phyloP scores from a whole-genome alignment of 225 moss, liverwort and hornwort genomes.

The Bryoerythrophyllum caledonicum region DNA sequence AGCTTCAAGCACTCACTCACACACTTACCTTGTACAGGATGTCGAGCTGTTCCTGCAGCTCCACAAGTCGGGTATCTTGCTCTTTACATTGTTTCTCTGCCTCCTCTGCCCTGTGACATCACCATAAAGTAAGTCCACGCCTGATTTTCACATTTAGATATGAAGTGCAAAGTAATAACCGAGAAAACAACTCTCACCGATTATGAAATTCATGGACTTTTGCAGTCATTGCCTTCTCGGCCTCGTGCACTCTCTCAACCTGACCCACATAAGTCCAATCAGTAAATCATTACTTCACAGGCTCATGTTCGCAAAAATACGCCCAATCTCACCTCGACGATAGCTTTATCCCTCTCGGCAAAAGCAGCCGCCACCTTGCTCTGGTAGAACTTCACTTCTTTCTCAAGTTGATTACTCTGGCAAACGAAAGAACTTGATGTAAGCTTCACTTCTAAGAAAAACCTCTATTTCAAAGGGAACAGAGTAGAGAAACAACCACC shows the following conservation, averaged over 20 bases:
- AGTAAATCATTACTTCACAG: conserved; percentile 22
- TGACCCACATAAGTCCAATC: conserved; percentile 49
- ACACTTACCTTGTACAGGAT: conserved; percentile 27
- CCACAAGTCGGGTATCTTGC: conserved; percentile 46
- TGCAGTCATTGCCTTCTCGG: conserved; percentile 58
- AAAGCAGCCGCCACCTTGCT: conserved; percentile 78
- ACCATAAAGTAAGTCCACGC: conserved; percentile 7
- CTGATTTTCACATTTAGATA: neutral
- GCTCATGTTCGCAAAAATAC: neutral
- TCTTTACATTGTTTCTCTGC: conserved; percentile 49
- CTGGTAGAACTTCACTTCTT: conserved; percentile 96
- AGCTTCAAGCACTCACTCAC: neutral
- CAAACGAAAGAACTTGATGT: conserved; percentile 6
- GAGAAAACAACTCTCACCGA: conserved; percentile 41
- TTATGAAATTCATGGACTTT: conserved; percentile 53
- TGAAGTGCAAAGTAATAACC: neutral
- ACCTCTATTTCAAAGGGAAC: neutral
- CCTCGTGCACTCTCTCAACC: conserved; percentile 68
- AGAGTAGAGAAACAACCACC: conserved; percentile 40
- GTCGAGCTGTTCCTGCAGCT: conserved; percentile 45
- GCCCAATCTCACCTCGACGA: conserved; percentile 66
- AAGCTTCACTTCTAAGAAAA: neutral
- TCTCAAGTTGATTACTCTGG: conserved; percentile 83
- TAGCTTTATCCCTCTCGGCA: conserved; percentile 82
- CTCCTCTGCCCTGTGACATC: conserved; percentile 58